Evolutionary conservation across 129 eudicot species (phyloP), one percentile per base, ranked within the genome.

Genomic region (Pseudognaphalium luteoalbum): DNA sequence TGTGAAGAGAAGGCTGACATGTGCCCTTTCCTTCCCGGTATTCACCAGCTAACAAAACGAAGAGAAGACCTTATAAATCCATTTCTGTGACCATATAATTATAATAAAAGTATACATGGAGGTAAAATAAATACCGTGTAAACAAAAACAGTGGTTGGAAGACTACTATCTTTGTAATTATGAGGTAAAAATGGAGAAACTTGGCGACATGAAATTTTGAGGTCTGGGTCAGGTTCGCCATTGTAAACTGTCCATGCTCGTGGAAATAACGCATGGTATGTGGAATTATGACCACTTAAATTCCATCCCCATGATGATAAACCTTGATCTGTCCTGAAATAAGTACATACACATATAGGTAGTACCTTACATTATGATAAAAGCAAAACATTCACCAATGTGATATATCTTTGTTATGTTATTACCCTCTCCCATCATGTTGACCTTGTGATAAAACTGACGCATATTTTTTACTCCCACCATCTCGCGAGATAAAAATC

Each of bases 251-350:
- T 93, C 98, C 98, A 93, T 50, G 98, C 92, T 84, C 98, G 83
- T 62, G 97, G 98, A 76, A 93, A 93, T 66, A 93, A 78, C 16
- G 97, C 98, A 78, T 91, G 97, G 77, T 93, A 93, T 37, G 98
- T 91, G 17, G 98, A 93, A 80, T 93, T 92, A 71, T 93, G 98
- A 50, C 98, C 98, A 81, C 71, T 87, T 78, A 93, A 84, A 83
- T 93, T 93, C 98, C 98, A 93, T 1, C 96, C 98, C 98, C 98
- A 93, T 56, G 98, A 93, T 73, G 97, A 93, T 74, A 93, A 76
- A 81, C 97, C 98, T 64, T 90, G 90, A 84, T 91, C 95, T 3
- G 80, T 83, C 81, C 98, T 93, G 79, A 11, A 20, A 57, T 41
- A 57, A 33, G 22, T 25, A 65, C 41, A 71, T 65, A 35, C 20